These are phyloP conservation scores for Syzygium oleosum DNA, from an alignment of 345 rosid genomes.

Conservation along the genomic window DNA sequence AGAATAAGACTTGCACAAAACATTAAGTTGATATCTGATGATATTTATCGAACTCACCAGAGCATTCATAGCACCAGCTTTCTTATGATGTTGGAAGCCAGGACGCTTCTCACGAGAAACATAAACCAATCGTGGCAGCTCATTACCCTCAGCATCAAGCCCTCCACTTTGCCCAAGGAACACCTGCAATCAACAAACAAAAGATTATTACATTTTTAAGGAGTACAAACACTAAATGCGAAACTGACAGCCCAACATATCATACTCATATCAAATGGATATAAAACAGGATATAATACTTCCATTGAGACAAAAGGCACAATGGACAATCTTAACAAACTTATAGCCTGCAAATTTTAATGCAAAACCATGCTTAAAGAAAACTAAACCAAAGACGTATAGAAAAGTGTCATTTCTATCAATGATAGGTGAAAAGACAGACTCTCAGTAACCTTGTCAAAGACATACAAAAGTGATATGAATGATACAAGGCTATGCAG, in stretches of 20 bases:
- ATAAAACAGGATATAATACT: not conserved
- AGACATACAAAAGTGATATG: not conserved
- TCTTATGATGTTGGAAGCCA: conserved; percentile 93
- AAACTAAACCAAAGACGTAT: not conserved
- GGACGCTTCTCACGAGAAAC: conserved; percentile 95
- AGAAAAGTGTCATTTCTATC: not conserved
- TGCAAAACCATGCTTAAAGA: not conserved
- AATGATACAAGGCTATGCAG: not conserved
- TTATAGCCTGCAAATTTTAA: not conserved
- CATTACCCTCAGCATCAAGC: conserved; percentile 88
- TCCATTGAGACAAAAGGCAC: not conserved
- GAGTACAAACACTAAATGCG: not conserved
- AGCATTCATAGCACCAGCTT: conserved; percentile 96
- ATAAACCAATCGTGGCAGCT: conserved; percentile 79
- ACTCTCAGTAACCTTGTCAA: not conserved
- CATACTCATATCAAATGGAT: not conserved
- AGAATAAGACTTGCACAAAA: not conserved
- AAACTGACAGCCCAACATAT: not conserved
- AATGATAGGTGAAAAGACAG: not conserved
- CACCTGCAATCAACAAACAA: conserved; percentile 39
- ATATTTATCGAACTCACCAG: conserved; percentile 35
- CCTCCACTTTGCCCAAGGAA: conserved; percentile 95
- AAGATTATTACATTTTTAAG: not conserved
- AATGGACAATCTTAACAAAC: not conserved
- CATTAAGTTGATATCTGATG: not conserved